Evolutionary conservation across 768 basidiomycete species (phyloP), one percentile per base, ranked within the genome.

Genomic region (Phanerochaete sordida): DNA sequence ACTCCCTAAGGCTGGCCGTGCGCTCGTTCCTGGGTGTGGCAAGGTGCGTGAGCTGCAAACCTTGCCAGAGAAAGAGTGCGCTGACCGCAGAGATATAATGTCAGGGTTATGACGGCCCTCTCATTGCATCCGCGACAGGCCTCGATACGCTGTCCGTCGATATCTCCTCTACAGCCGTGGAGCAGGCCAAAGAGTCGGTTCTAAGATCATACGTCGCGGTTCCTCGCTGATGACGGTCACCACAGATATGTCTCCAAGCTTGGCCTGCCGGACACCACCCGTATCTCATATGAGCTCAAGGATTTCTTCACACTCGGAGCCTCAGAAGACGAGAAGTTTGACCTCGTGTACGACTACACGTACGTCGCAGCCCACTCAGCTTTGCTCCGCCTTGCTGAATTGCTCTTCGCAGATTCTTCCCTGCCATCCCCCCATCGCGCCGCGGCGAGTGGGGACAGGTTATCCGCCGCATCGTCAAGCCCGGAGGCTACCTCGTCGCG

Each of bases 261-360:
- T 48, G 56, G 63, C 4, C 45, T 58, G 16, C 60, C 65, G 35
- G 62, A 63, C 0, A 55, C 69, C 11, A 71, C 73, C 21, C 74
- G 76, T 4, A 75, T 78, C 3, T 65, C 62, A 2, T 81, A 84
- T 66, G 66, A 76, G 43, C 59, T 68, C 5, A 69, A 67, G 0
- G 83, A 88, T 69, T 90, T 88, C 73, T 89, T 89, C 73, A 63
- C 68, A 4, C 76, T 81, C 48, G 60, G 69, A 15, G 66, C 76
- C 21, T 62, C 69, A 2, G 66, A 66, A 3, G 57, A 49, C 1
- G 73, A 77, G 37, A 68, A 65, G 7, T 87, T 82, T 63, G 82
- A 85, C 61, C 68, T 90, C 15, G 73, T 87, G 6, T 86, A 84
- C 64, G 88, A 90, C 68, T 87, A 86, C 68, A 88, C 87, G 82